A percentile compares a stretch with the other conserved stretches of the same genome.
phyloP scores from a whole-genome alignment of 495 filamentous ascomycete species.

The Penicillium nucicola region DNA sequence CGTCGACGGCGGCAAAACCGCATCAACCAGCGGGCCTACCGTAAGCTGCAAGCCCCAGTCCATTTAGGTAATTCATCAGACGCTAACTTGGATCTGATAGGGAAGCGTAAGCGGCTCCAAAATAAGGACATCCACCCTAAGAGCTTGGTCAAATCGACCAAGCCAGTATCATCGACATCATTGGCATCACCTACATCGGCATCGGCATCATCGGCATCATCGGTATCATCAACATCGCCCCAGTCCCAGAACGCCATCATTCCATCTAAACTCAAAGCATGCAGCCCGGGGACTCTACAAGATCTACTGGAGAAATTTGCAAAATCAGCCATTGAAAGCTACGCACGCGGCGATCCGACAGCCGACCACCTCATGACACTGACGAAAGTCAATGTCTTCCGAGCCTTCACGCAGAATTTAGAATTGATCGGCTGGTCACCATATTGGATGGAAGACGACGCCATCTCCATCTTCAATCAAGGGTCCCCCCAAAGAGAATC shows the following conservation, averaged over 20 bases:
- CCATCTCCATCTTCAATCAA: conserved; percentile 31
- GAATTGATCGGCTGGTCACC: conserved; percentile 10
- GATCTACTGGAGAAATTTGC: conserved; percentile 23
- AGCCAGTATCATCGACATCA: background rate
- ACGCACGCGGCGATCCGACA: conserved; percentile 27
- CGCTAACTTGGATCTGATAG: conserved; percentile 1
- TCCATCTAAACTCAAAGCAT: background rate
- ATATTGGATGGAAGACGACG: conserved; percentile 31
- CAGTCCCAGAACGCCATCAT: background rate
- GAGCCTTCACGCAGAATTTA: conserved; percentile 27
- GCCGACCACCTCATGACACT: conserved; percentile 42
- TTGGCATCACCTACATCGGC: conserved; percentile 5
- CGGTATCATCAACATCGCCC: background rate
- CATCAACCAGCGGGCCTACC: conserved; percentile 40
- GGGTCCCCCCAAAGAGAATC: background rate
- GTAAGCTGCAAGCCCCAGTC: conserved; percentile 18
- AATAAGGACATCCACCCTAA: conserved; percentile 16
- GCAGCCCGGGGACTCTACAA: background rate
- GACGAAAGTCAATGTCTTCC: conserved; percentile 41
- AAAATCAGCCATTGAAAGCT: conserved; percentile 27
- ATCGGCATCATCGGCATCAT: no score
- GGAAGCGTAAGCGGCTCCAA: conserved; percentile 10
- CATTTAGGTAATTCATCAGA: background rate
- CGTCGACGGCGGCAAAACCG: conserved; percentile 42
- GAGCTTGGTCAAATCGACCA: conserved; percentile 3